Conservation (phyloP, 1,284 basidiomycete genomes). For the Boletellus deceptivus region DNA sequence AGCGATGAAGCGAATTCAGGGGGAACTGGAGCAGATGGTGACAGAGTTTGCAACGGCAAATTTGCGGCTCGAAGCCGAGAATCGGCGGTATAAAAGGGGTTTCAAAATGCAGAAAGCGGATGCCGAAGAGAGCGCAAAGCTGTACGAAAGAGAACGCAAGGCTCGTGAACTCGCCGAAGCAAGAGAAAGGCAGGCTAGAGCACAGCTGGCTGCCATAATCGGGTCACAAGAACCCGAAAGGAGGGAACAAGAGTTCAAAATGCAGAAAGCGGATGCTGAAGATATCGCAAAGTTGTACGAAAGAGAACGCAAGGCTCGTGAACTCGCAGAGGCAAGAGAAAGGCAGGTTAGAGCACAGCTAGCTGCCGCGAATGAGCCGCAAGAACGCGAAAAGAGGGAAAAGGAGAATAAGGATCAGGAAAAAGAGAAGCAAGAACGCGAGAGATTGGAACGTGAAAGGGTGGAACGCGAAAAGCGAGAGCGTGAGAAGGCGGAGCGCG, state of each 20-base stretch:
- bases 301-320: slow-evolving; percentile 20
- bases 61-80: slow-evolving; percentile 27
- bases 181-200: slow-evolving; percentile 15
- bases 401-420: background rate
- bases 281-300: slow-evolving; percentile 13
- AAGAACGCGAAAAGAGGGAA: slow-evolving; percentile 12
- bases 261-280: slow-evolving; percentile 22
- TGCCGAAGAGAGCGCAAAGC: slow-evolving; percentile 12
- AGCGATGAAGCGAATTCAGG: slow-evolving; percentile 26
- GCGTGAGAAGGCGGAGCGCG: background rate
- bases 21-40: slow-evolving; percentile 30
- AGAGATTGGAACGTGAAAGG: background rate
- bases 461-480: background rate
- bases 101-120: slow-evolving; percentile 20
- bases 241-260: slow-evolving; percentile 9
- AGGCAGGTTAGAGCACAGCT: slow-evolving; percentile 20
- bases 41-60: slow-evolving; percentile 33
- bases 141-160: slow-evolving; percentile 19
- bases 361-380: slow-evolving; percentile 11
- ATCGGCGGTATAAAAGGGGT: slow-evolving; percentile 18
- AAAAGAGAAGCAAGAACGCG: background rate
- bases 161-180: slow-evolving; percentile 23
- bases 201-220: slow-evolving; percentile 18
- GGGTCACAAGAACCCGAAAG: slow-evolving; percentile 11
- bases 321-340: slow-evolving; percentile 19